Conservation (phyloP, 345 rosid species). For the Orychophragmus violaceus region DNA sequence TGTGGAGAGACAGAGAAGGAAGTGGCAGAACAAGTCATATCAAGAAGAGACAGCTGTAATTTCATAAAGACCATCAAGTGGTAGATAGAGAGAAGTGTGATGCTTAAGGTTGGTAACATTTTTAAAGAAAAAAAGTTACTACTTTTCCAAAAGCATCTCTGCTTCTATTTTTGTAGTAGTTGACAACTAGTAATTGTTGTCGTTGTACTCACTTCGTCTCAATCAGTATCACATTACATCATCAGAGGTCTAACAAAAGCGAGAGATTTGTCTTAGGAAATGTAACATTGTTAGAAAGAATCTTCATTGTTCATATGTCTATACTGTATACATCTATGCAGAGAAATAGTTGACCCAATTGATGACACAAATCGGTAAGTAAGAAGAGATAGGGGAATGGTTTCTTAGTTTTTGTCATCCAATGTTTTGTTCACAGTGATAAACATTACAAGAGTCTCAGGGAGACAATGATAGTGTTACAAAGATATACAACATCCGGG, state of each 20-base stretch:
- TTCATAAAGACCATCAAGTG: conserved; percentile 33
- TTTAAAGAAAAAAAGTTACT: neutral
- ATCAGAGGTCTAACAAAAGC: conserved; percentile 20
- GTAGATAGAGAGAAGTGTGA: conserved; percentile 31
- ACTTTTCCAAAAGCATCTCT: conserved; percentile 19
- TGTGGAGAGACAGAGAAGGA: conserved; percentile 1
- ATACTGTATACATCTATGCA: neutral
- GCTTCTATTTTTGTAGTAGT: conserved; percentile 27
- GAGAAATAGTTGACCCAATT: neutral
- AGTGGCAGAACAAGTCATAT: conserved; percentile 32
- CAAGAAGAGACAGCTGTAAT: conserved; percentile 34
- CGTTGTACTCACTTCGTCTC: conserved; percentile 22
- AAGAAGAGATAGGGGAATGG: neutral
- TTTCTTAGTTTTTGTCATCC: too few relatives aligned
- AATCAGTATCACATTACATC: conserved; percentile 25
- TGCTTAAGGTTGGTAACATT: conserved; percentile 26
- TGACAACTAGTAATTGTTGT: conserved; percentile 20
- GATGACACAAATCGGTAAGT: neutral
- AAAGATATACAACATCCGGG: too few relatives aligned
- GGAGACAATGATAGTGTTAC: too few relatives aligned
- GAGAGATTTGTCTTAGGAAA: conserved; percentile 14
- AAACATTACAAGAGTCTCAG: too few relatives aligned
- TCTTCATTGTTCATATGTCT: conserved; percentile 1
- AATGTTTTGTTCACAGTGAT: too few relatives aligned
- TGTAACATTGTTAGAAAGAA: conserved; percentile 25